phyloP scores from a whole-genome alignment of 2,329 filamentous ascomycete species.

The Paraconiothyrium brasiliense region DNA sequence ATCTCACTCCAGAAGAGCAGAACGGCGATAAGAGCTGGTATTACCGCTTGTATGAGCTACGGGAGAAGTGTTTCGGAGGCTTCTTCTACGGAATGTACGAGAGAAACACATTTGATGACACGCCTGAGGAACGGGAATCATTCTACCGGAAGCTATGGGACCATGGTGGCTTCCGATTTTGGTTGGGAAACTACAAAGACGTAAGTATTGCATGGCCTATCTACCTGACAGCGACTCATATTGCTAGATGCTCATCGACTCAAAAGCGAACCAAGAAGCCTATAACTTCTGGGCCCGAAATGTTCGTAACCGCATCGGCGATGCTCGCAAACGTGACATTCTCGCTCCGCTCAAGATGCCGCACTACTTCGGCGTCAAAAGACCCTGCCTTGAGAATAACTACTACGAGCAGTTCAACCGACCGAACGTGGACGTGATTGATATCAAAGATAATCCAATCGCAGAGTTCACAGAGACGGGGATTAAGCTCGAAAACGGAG shows the following conservation, averaged over 20 bases:
- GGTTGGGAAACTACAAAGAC: not conserved
- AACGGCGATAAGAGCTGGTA: conserved; percentile 13
- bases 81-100: conserved; percentile 64
- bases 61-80: conserved; percentile 48
- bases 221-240: too few species aligned
- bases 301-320: conserved; percentile 37
- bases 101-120: conserved; percentile 56
- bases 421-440: conserved; percentile 48
- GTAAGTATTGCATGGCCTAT: too few species aligned
- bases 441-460: conserved; percentile 46
- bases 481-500: conserved; percentile 43
- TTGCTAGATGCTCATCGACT: conserved; percentile 36
- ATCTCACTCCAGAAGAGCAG: conserved; percentile 20
- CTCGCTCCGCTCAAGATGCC: conserved; percentile 50
- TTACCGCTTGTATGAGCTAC: conserved; percentile 1
- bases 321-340: conserved; percentile 50
- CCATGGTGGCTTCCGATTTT: conserved; percentile 23
- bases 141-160: conserved; percentile 51
- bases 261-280: conserved; percentile 47
- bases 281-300: conserved; percentile 55
- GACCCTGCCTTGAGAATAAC: conserved; percentile 52
- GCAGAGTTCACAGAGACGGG: conserved; percentile 38
- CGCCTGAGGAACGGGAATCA: conserved; percentile 46
- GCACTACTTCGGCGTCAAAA: conserved; percentile 52
- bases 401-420: conserved; percentile 54